These are phyloP conservation scores for Boechera retrofracta DNA, from an alignment of 345 rosid species.

Conservation along the genomic window DNA sequence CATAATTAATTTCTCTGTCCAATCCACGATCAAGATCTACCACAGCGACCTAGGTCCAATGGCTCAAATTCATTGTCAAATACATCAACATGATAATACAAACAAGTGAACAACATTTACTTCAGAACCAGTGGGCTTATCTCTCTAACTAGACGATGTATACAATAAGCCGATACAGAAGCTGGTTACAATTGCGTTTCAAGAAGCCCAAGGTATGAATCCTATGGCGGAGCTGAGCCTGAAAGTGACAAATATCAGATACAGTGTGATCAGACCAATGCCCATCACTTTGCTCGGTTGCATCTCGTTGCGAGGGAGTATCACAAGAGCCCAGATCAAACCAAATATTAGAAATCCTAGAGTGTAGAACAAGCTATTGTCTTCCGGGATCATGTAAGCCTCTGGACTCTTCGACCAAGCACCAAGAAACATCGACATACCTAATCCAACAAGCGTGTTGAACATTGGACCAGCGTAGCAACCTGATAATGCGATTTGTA, in stretches of 20 bases:
- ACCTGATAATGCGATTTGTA: constrained; percentile 90
- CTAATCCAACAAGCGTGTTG: constrained; percentile 89
- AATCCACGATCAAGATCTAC: not conserved
- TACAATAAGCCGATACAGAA: not conserved
- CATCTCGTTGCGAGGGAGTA: constrained; percentile 77
- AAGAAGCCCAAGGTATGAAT: constrained; percentile 45
- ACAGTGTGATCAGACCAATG: constrained; percentile 53
- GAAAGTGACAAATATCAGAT: constrained; percentile 52
- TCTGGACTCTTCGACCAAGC: constrained; percentile 75
- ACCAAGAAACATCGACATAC: constrained; percentile 76
- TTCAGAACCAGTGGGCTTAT: constrained; percentile 4
- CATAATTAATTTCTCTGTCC: not conserved
- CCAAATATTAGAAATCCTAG: constrained; percentile 74
- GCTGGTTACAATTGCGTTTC: constrained; percentile 15
- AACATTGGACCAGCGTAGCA: constrained; percentile 99
- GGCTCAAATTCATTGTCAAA: constrained; percentile 7
- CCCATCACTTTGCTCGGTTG: constrained; percentile 65
- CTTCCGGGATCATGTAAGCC: constrained; percentile 62
- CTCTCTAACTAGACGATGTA: constrained; percentile 24
- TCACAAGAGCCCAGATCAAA: constrained; percentile 70
- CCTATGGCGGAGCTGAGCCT: constrained; percentile 54
- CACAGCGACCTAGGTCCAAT: not conserved
- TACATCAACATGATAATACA: constrained; percentile 11
- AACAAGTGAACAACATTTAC: not conserved
- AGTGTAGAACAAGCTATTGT: constrained; percentile 67